These are phyloP conservation scores for Nemania abortiva DNA, from an alignment of 2,329 filamentous ascomycete species.

Conservation along the genomic window DNA sequence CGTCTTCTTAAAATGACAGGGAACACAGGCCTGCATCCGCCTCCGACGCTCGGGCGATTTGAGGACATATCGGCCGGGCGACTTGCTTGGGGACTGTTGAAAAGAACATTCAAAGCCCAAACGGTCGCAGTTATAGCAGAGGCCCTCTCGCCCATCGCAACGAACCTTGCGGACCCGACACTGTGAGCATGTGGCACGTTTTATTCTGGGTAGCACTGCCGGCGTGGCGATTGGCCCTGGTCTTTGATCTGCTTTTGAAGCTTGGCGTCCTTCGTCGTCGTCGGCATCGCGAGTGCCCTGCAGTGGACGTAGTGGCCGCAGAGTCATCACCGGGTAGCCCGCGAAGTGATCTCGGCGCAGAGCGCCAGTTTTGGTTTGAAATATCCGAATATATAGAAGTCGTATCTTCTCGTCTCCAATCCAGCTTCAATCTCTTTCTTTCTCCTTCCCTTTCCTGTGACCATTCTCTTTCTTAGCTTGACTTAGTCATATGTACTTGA, in stretches of 20 bases:
- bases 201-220: conserved; percentile 29
- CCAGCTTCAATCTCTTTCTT: conserved; percentile 16
- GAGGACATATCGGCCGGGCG: conserved; percentile 43
- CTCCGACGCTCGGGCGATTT: conserved; percentile 47
- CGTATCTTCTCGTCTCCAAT: not conserved
- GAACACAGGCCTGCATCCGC: conserved; percentile 50
- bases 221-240: conserved; percentile 27
- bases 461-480: conserved; percentile 19
- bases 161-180: conserved; percentile 50
- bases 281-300: conserved; percentile 35
- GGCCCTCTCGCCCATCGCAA: conserved; percentile 50
- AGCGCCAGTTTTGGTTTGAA: not conserved
- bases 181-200: conserved; percentile 48
- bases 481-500: not conserved
- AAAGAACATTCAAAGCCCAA: conserved; percentile 53
- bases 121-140: conserved; percentile 53
- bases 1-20: conserved; percentile 50
- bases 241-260: not conserved
- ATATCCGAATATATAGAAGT: not conserved
- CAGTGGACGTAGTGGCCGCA: conserved; percentile 46
- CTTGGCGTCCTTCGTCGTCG: conserved; percentile 11
- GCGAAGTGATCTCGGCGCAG: not conserved
- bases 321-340: conserved; percentile 41
- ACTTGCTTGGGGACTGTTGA: conserved; percentile 43
- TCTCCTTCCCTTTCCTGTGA: conserved; percentile 11